Conservation (phyloP, 306 rosid genomes). For the Styphnolobium japonicum region DNA sequence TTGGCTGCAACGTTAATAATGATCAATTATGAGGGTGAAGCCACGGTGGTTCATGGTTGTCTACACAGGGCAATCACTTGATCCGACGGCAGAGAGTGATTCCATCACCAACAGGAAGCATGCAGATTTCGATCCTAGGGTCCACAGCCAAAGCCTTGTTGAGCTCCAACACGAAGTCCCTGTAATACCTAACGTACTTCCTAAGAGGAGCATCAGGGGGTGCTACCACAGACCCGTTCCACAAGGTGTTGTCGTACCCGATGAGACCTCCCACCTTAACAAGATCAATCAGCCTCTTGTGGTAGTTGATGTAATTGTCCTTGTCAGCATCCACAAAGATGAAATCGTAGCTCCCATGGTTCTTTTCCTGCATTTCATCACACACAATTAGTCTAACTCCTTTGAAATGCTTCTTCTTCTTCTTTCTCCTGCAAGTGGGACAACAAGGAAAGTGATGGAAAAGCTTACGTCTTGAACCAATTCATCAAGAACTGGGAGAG, state of each 20-base stretch:
- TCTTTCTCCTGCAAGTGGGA: too few species aligned
- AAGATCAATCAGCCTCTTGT: conserved; percentile 75
- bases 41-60: neutral
- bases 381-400: neutral
- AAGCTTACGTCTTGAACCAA: conserved; percentile 62
- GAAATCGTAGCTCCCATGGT: conserved; percentile 73
- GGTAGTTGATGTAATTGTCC: conserved; percentile 91
- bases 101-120: conserved; percentile 91
- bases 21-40: neutral
- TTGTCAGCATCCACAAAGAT: conserved; percentile 89
- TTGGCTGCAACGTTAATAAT: neutral
- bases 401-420: neutral
- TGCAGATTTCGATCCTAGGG: conserved; percentile 86
- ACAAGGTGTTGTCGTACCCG: conserved; percentile 90
- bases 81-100: conserved; percentile 87
- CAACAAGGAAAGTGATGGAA: neutral
- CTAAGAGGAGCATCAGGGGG: conserved; percentile 85
- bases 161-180: conserved; percentile 85
- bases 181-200: conserved; percentile 83
- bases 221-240: conserved; percentile 93
- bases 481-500: conserved; percentile 82
- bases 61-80: conserved; percentile 14
- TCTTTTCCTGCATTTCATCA: conserved; percentile 52
- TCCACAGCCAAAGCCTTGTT: conserved; percentile 81
- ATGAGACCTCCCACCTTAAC: conserved; percentile 83